Percentiles rank a stretch among this genome's conserved stretches.
Conservation (phyloP, 73 alveolate species). For the Paramecium sexaurelia region DNA sequence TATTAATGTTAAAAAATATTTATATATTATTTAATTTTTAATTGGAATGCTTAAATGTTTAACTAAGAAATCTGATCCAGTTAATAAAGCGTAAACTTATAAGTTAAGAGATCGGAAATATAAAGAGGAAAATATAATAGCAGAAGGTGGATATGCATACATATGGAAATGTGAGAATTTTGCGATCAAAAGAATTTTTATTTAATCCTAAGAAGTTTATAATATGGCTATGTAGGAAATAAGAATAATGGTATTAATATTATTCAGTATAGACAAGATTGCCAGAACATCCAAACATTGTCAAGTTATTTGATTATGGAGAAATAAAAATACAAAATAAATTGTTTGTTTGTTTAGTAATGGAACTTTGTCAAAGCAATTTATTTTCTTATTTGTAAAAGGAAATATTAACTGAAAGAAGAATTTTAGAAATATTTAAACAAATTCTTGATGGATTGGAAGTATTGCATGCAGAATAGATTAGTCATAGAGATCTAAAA, state of each 20-base stretch:
- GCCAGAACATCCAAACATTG: conserved; percentile 65
- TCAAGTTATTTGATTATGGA: conserved; percentile 8
- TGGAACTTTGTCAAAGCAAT: conserved; percentile 50
- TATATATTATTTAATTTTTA: neutral
- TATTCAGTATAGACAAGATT: conserved; percentile 9
- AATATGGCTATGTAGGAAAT: neutral
- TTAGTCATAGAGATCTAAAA: conserved; percentile 94
- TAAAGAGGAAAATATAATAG: neutral
- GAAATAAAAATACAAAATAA: neutral
- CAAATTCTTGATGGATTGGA: conserved; percentile 77
- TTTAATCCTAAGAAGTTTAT: neutral
- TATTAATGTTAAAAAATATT: too few species aligned
- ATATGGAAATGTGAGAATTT: conserved; percentile 1
- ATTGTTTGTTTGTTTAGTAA: conserved; percentile 4
- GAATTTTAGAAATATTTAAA: conserved; percentile 13
- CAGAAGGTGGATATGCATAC: conserved; percentile 8
- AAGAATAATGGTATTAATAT: neutral
- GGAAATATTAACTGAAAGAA: conserved; percentile 29
- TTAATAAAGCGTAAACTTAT: neutral
- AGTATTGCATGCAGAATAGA: conserved; percentile 80
- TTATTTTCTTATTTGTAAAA: neutral
- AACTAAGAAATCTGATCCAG: neutral
- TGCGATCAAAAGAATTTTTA: neutral
- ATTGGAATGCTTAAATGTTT: neutral
- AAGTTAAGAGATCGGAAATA: neutral